Conservation (phyloP, 768 basidiomycete species). For the Podaxis sp. region DNA sequence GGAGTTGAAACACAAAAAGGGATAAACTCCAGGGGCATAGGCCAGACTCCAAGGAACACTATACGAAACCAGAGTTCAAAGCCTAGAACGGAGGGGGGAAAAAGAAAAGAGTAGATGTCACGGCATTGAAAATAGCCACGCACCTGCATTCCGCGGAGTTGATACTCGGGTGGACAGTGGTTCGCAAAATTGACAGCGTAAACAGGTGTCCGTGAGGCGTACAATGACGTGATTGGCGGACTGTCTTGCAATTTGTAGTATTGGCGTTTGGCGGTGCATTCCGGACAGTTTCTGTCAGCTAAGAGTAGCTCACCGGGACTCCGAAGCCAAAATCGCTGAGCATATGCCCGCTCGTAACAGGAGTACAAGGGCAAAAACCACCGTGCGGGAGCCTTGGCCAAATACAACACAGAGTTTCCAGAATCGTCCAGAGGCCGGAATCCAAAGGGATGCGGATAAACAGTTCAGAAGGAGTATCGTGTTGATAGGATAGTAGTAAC, state of each 20-base stretch:
- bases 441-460: neutral
- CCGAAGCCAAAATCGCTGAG: slow-evolving; percentile 11
- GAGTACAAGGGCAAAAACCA: neutral
- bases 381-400: neutral
- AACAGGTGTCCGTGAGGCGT: neutral
- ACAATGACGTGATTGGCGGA: neutral
- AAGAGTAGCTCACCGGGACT: slow-evolving; percentile 12
- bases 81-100: neutral
- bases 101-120: neutral
- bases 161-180: neutral
- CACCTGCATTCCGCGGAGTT: slow-evolving; percentile 15
- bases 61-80: neutral
- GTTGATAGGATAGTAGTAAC: neutral
- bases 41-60: slow-evolving; percentile 5
- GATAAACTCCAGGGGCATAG: slow-evolving; percentile 8
- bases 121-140: neutral
- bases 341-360: neutral
- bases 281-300: slow-evolving; percentile 16
- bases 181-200: slow-evolving; percentile 2
- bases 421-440: neutral
- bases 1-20: slow-evolving; percentile 10
- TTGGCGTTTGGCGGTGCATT: neutral
- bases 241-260: neutral
- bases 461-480: neutral
- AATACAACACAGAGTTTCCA: neutral